Conservation (phyloP, 2,329 filamentous ascomycete species). For the Ascochyta rabiei region DNA sequence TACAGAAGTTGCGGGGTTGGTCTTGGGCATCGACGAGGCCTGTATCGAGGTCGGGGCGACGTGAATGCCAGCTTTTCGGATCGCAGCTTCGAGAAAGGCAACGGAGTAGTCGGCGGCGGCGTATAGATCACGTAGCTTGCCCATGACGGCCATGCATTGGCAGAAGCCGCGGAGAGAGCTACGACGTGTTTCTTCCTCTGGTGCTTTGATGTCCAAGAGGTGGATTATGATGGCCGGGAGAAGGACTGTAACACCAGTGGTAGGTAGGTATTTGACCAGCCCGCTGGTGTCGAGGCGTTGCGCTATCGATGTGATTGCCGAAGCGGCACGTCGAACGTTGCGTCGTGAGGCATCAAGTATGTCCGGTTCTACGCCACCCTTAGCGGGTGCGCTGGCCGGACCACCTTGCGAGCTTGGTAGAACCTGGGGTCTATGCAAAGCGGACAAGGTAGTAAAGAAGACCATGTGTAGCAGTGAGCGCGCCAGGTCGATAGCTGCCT, state of each 20-base stretch:
- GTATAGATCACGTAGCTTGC: constrained; percentile 85
- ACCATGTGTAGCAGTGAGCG: constrained; percentile 91
- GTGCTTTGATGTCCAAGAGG: constrained; percentile 88
- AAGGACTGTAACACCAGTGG: constrained; percentile 87
- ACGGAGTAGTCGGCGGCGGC: constrained; percentile 95
- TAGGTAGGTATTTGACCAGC: constrained; percentile 81
- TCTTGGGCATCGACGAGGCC: constrained; percentile 30
- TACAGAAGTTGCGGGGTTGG: constrained; percentile 47
- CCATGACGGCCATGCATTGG: constrained; percentile 91
- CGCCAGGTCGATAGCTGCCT: constrained; percentile 68
- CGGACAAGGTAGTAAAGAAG: constrained; percentile 89
- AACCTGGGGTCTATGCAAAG: constrained; percentile 89
- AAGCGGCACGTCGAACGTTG: constrained; percentile 82
- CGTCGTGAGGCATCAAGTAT: constrained; percentile 82
- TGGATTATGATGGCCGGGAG: constrained; percentile 94
- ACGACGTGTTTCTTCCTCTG: constrained; percentile 72
- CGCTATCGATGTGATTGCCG: constrained; percentile 84
- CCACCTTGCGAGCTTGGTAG: constrained; percentile 72
- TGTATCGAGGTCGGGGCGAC: constrained; percentile 56
- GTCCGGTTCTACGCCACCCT: constrained; percentile 57
- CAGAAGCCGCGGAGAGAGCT: constrained; percentile 81
- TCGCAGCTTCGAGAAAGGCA: constrained; percentile 88
- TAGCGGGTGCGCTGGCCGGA: constrained; percentile 52
- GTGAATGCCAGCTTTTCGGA: constrained; percentile 83
- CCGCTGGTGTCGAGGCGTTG: constrained; percentile 74